phyloP scores from a whole-genome alignment of 768 basidiomycete genomes.

The Peribolospora baueri region DNA sequence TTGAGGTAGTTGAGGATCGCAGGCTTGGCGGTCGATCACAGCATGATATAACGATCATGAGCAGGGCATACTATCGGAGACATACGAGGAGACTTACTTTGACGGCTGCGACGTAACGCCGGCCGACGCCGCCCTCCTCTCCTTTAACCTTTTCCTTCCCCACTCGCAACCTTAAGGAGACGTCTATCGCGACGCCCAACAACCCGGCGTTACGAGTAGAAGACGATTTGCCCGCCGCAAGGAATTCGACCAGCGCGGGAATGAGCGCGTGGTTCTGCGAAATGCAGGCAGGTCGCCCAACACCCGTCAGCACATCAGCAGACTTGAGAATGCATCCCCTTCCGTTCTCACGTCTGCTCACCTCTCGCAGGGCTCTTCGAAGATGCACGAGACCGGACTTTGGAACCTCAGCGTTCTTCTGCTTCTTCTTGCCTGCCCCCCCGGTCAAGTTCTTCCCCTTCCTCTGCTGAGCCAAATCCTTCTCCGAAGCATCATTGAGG shows the following conservation, averaged over 20 bases:
- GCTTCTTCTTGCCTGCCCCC: too few species aligned
- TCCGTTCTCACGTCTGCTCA: too few species aligned
- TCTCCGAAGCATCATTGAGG: neutral
- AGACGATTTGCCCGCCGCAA: too few species aligned
- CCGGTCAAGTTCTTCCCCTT: slow-evolving; percentile 3
- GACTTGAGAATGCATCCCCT: too few species aligned
- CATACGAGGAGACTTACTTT: slow-evolving; percentile 25
- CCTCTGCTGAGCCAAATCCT: neutral
- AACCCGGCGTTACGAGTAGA: too few species aligned
- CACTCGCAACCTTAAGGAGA: slow-evolving; percentile 33
- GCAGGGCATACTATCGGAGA: slow-evolving; percentile 9
- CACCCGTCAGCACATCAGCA: too few species aligned
- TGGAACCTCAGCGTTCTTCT: too few species aligned
- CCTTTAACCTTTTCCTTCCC: slow-evolving; percentile 20
- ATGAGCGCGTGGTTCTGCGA: too few species aligned
- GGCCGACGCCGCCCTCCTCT: slow-evolving; percentile 23
- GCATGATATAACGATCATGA: neutral
- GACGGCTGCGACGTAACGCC: slow-evolving; percentile 24
- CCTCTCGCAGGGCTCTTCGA: too few species aligned
- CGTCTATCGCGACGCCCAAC: slow-evolving; percentile 21
- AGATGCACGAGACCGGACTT: neutral
- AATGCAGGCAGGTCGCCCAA: too few species aligned
- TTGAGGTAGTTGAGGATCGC: slow-evolving; percentile 38
- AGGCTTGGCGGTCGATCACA: slow-evolving; percentile 21
- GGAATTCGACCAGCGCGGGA: too few species aligned